These are phyloP conservation scores for Pseudozyma thailandica DNA, from an alignment of 1,284 basidiomycete species.

Conservation along the genomic window DNA sequence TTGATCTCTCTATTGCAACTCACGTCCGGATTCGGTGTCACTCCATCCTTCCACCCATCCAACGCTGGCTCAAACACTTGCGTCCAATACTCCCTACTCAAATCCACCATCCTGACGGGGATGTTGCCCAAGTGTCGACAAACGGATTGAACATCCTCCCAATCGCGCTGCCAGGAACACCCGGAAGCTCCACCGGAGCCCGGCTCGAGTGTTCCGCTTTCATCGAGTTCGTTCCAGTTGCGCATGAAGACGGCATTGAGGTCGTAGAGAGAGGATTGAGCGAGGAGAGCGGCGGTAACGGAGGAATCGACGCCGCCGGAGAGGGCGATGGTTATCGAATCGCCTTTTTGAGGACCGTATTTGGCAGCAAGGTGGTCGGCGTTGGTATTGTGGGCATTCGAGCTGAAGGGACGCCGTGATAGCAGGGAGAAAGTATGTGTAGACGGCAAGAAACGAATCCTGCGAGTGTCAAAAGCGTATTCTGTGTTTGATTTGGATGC, in stretches of 20 bases:
- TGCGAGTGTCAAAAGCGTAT: no score
- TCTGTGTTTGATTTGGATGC: no score
- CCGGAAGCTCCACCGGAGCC: conserved; percentile 71
- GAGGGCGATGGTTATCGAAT: conserved; percentile 84
- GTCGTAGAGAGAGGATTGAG: conserved; percentile 72
- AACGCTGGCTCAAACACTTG: conserved; percentile 63
- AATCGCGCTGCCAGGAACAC: conserved; percentile 95
- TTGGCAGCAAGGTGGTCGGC: not conserved
- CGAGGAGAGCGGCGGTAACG: conserved; percentile 58
- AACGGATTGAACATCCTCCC: conserved; percentile 86
- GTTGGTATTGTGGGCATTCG: not conserved
- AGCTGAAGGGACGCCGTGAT: not conserved
- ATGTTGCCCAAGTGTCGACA: conserved; percentile 77
- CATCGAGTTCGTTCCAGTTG: conserved; percentile 79
- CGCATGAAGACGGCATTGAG: conserved; percentile 88
- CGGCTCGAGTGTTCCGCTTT: conserved; percentile 72
- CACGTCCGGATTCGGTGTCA: conserved; percentile 89
- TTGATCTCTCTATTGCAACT: conserved; percentile 94
- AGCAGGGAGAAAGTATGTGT: not conserved
- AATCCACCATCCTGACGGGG: conserved; percentile 68
- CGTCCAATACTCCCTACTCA: conserved; percentile 61
- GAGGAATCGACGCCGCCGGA: conserved; percentile 95
- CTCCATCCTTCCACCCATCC: conserved; percentile 55
- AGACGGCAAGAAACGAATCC: not conserved
- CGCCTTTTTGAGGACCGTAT: conserved; percentile 66